Base-by-base conservation (phyloP, 108 stramenopile species). In the Cylindrotheca closterium region DNA sequence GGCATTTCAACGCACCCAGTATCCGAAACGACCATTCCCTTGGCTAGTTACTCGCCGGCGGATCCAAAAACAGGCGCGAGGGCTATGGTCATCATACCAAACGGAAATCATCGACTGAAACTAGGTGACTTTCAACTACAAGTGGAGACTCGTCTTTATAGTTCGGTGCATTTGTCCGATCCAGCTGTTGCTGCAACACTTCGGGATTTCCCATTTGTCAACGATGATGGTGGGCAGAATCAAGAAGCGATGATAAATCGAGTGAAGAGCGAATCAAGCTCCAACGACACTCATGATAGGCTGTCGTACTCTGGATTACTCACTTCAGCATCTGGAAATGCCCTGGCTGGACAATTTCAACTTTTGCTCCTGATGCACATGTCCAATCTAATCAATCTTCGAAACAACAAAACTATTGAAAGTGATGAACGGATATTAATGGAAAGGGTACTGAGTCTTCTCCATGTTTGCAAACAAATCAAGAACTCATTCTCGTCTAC, bases 31-130 rank as follows among this genome's bases (percentile, higher is more conserved):
- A 64, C 71, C 17, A 83, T 94, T 24, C 92, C 89, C 18, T 68
- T 94, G 25, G 85, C 82, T 47, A 81, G 79, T 12, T 78, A 77
- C 25, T 77, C 84, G 0, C 54, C 74, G 12, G 81, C 81, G 23
- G 87, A 89, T 51, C 57, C 80, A 7, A 61, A 47, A 32, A 71
- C 82, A 4, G 75, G 83, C 8, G 69, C 47, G 25, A 70, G 79
- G 62, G 80, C 82, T n/a, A 75, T 82, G 22, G 91, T 87, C 21
- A 60, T 91, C 22, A 91, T 94, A 54, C 92, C 89, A 1, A 90
- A 94, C 75, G 92, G 84, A 29, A 62, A 68, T 30, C 92, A 94
- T 42, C 61, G 89, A 31, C 65, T 94, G n/a, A 86, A 82, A 56
- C 69, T 94, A 18, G 86, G 89, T 18, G 65, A 83, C 31, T 91